Conservation (phyloP, 257 asterid genomes). For the Jacaranda mimosifolia region DNA sequence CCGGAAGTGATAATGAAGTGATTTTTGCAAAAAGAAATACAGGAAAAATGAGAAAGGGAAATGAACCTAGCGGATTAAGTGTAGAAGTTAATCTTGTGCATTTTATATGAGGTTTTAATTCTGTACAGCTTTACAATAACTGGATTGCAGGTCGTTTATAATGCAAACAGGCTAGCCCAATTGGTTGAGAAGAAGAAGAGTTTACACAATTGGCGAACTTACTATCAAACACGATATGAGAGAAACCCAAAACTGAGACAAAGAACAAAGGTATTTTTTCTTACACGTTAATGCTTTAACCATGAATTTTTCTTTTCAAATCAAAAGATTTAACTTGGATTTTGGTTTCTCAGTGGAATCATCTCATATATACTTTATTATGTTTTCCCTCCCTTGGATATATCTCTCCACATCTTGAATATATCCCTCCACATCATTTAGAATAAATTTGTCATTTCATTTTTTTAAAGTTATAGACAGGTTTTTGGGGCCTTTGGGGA, state of each 20-base stretch:
- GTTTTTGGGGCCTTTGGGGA: conserved; percentile 93
- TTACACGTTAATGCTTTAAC: conserved; percentile 20
- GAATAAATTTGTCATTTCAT: conserved; percentile 38
- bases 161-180: conserved; percentile 74
- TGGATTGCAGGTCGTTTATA: conserved; percentile 70
- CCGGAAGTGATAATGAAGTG: not conserved
- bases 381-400: not conserved
- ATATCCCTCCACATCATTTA: conserved; percentile 20
- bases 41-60: not conserved
- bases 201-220: conserved; percentile 78
- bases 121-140: conserved; percentile 26
- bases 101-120: not conserved
- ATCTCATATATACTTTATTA: not conserved
- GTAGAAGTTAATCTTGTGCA: too few relatives aligned
- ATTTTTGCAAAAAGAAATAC: not conserved
- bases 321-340: not conserved
- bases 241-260: conserved; percentile 79
- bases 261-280: conserved; percentile 69
- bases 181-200: conserved; percentile 80
- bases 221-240: conserved; percentile 83
- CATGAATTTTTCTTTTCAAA: not conserved
- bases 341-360: not conserved
- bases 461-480: conserved; percentile 70
- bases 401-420: conserved; percentile 14
- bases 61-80: too few relatives aligned